These are phyloP conservation scores for Noccaea bulbosa DNA, from an alignment of 345 rosid species.

Conservation along the genomic window DNA sequence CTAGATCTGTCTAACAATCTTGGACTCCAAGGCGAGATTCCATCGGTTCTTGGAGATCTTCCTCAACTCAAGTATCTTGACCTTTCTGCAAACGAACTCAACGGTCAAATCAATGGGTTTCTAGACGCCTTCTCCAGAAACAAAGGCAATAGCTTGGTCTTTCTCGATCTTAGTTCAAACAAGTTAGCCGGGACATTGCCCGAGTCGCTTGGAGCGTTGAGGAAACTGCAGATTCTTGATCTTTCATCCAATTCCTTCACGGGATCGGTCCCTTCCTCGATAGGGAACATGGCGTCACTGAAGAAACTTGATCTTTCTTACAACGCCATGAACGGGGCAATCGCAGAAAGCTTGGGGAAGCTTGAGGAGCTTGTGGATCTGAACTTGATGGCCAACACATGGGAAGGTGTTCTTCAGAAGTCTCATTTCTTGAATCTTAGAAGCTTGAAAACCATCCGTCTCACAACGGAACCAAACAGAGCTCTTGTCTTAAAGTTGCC, in stretches of 20 bases:
- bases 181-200: slow-evolving; percentile 53
- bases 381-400: slow-evolving; percentile 50
- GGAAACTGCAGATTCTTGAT: slow-evolving; percentile 44
- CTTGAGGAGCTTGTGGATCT: slow-evolving; percentile 44
- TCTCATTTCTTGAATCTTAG: slow-evolving; percentile 50
- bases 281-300: slow-evolving; percentile 50
- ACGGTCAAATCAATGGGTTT: slow-evolving; percentile 49
- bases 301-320: slow-evolving; percentile 50
- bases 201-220: slow-evolving; percentile 50
- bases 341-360: slow-evolving; percentile 55
- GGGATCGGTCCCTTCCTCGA: slow-evolving; percentile 55
- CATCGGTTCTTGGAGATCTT: slow-evolving; percentile 47
- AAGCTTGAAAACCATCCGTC: slow-evolving; percentile 45
- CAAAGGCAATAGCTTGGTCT: slow-evolving; percentile 42
- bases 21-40: slow-evolving; percentile 48
- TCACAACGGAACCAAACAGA: slow-evolving; percentile 49
- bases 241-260: slow-evolving; percentile 51
- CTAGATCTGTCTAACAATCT: slow-evolving; percentile 52
- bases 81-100: slow-evolving; percentile 55
- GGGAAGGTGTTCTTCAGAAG: slow-evolving; percentile 56
- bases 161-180: slow-evolving; percentile 49
- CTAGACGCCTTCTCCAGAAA: slow-evolving; percentile 42
- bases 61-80: slow-evolving; percentile 47
- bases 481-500: slow-evolving; percentile 50
- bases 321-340: slow-evolving; percentile 56